Base-by-base conservation (phyloP, 1,284 basidiomycete species). In the Polyporus tsugae region DNA sequence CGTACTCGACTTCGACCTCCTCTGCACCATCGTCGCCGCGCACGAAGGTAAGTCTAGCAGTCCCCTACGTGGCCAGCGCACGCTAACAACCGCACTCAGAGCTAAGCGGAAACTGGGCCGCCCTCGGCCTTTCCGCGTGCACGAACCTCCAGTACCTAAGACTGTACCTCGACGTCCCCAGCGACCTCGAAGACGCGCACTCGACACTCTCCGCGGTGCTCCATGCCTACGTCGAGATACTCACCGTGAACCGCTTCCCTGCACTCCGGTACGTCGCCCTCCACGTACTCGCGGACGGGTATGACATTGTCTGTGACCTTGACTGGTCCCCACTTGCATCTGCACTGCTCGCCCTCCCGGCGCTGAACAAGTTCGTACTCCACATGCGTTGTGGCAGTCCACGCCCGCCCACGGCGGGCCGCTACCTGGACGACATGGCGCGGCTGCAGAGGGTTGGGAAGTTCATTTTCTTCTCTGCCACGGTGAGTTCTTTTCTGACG, bases 41-140 rank as follows among this genome's bases (percentile, higher is more conserved):
- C 60, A 46, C 17, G 29, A n/a, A 29, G 17, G 60, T 46, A 46
- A 61, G 29, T n/a, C 33, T 7, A 38, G 17, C 19, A 19, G 19
- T 11, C 25, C 17, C 29, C 1, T 10, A 4, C 22, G 1, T 6
- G n/a, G 52, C 52, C 15, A 7, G 4, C 13, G 4, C 13, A 53
- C 6, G 25, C 25, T 53, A 3, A 53, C 29, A 29, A 29, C 29
- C 29, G 15, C 29, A 17, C 29, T 6, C 52, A 53, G 52, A 33
- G 29, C 29, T 53, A 1, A 41, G 6, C 29, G 29, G 52, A 22
- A 29, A n/a, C 19, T 49, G 42, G 60, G 19, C 13, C 44, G 10
- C 13, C 29, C 61, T 62, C 61, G 61, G 46, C 61, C 46, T 62
- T 6, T 62, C 61, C 35, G 61, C 46, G 10, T 62, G 46, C 19